phyloP scores from a whole-genome alignment of 2,329 filamentous ascomycete species.

The Pseudogymnoascus sp. region DNA sequence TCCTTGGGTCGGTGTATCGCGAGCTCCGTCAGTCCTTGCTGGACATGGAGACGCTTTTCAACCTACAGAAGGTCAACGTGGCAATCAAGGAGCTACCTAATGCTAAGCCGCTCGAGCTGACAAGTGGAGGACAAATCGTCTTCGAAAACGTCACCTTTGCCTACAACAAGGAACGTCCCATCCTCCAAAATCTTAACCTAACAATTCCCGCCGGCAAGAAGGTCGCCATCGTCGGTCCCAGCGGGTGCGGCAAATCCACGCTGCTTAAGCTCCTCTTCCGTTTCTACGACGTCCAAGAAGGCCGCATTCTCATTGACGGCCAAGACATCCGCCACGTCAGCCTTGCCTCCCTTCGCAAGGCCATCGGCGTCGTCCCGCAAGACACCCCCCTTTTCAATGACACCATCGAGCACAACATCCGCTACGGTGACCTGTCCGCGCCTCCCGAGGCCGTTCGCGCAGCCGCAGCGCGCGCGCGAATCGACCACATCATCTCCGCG shows the following conservation, averaged over 20 bases:
- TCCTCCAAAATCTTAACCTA: conserved; percentile 74
- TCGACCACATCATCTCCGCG: conserved; percentile 72
- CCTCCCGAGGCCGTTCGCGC: conserved; percentile 62
- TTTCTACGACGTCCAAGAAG: conserved; percentile 81
- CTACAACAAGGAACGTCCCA: conserved; percentile 79
- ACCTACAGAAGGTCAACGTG: conserved; percentile 92
- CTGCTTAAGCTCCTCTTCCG: conserved; percentile 85
- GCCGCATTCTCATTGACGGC: conserved; percentile 82
- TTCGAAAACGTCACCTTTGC: conserved; percentile 96
- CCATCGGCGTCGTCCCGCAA: conserved; percentile 93
- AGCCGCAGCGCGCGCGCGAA: conserved; percentile 73
- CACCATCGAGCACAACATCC: conserved; percentile 91
- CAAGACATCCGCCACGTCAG: conserved; percentile 82
- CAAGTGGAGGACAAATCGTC: conserved; percentile 75
- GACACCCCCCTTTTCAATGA: conserved; percentile 97
- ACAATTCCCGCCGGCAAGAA: conserved; percentile 95
- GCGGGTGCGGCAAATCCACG: conserved; percentile 93
- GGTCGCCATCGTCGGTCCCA: conserved; percentile 89
- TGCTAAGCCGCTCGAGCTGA: conserved; percentile 64
- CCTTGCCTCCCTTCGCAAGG: conserved; percentile 70
- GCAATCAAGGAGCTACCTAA: conserved; percentile 69
- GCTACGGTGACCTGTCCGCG: conserved; percentile 77
- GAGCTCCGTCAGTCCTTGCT: conserved; percentile 89
- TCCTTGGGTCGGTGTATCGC: conserved; percentile 94
- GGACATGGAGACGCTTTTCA: conserved; percentile 98